Evolutionary conservation across 225 moss, liverwort and hornwort genomes (phyloP), one percentile per base, ranked within the genome.

Genomic region (Polytrichum formosum): DNA sequence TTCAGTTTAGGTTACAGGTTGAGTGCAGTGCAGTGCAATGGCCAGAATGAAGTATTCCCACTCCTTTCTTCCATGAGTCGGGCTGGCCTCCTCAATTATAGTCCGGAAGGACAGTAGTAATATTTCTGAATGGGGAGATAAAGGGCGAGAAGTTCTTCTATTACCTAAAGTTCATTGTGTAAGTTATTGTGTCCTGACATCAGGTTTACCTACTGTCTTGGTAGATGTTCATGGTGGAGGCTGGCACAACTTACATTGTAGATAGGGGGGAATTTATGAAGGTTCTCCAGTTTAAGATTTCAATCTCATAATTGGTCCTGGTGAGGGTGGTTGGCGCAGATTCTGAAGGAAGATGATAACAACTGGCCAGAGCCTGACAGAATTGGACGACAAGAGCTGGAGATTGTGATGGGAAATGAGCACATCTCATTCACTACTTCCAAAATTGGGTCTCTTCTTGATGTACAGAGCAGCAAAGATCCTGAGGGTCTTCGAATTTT

Each of bases 341-440:
- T 89, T 27, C 81, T 89, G 89, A 89, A 89, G 77, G 89, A 89
- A 70, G 89, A 89, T 68, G 85, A 89, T 79, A 89, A 89, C 76
- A 89, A 86, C 78, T 89, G 85, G 96, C 96, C 93, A 29, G 93
- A 97, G 74, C 89, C 88, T 55, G 96, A 97, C 72, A 89, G 96
- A 78, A 80, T 97, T 72, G 93, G 92, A 67, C 86, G 93, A 25
- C 96, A 96, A 65, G 96, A 96, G 87, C 86, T 96, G 69, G 92
- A 97, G 70, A 93, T 97, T 72, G 93, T 92, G 58, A 93, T 97
- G 90, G 93, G 96, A 5, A 97, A 93, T 55, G 90, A 97, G 65
- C 96, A 93, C 72, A 97, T 97, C 22, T 97, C 96, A 55, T 93
- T 97, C 60, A 93, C 96, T 7, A 97, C 93, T 9, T 97, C 96